phyloP scores from a whole-genome alignment of 2,329 filamentous ascomycete species.

The Pestalotiopsis sp. region DNA sequence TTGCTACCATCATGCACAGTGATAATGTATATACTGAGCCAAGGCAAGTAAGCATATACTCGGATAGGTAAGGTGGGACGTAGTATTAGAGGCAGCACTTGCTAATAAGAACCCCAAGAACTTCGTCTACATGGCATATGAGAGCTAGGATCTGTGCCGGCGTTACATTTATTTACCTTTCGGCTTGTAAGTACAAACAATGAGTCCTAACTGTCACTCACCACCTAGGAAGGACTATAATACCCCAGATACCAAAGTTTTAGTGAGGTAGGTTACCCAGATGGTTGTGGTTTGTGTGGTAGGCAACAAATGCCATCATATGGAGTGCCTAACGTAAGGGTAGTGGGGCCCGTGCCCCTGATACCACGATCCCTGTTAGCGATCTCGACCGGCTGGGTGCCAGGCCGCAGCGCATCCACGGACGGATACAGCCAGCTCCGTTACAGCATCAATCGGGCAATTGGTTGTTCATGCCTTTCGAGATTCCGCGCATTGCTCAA shows the following conservation, averaged over 20 bases:
- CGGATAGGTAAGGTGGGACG: too few relatives aligned
- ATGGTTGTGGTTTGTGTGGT: too few relatives aligned
- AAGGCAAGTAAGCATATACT: too few relatives aligned
- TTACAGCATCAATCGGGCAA: background rate
- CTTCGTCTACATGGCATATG: too few relatives aligned
- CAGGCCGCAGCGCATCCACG: background rate
- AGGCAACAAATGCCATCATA: too few relatives aligned
- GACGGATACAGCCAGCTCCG: background rate
- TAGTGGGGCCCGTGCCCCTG: background rate
- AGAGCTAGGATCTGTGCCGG: too few relatives aligned
- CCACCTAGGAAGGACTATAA: background rate
- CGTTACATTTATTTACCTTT: too few relatives aligned
- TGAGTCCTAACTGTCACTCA: background rate
- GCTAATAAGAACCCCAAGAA: too few relatives aligned
- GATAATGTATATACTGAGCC: too few relatives aligned
- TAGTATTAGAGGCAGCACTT: too few relatives aligned
- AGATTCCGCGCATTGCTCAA: background rate
- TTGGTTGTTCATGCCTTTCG: background rate
- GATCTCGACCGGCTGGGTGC: background rate
- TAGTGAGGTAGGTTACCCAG: background rate
- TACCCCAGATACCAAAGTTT: background rate
- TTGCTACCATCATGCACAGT: too few relatives aligned
- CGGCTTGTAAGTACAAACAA: too few relatives aligned
- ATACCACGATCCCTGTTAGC: conserved; percentile 3
- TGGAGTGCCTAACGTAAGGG: background rate